phyloP scores from a whole-genome alignment of 208 protist species.

The Crithidia expoeki region DNA sequence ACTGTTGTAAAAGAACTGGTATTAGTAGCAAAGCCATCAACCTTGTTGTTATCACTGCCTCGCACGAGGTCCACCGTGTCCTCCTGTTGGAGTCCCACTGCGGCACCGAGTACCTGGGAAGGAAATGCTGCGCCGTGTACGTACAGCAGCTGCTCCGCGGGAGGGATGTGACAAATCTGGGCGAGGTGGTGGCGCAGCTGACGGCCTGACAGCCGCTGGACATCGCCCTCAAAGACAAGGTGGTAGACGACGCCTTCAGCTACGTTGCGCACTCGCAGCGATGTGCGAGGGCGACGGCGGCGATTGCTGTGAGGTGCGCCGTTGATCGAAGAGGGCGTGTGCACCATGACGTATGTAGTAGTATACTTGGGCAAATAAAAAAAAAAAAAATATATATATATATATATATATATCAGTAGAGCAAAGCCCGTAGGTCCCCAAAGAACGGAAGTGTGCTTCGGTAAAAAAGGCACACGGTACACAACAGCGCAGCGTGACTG shows the following conservation, averaged over 20 bases:
- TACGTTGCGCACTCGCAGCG: constrained; percentile 54
- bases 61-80: constrained; percentile 21
- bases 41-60: background rate
- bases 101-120: constrained; percentile 15
- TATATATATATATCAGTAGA: background rate
- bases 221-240: constrained; percentile 66
- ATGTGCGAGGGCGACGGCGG: constrained; percentile 17
- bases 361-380: background rate
- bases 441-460: too few relatives aligned
- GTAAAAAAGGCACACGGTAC: too few relatives aligned
- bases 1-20: background rate
- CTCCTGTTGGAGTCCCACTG: constrained; percentile 17
- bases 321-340: background rate
- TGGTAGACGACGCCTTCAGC: constrained; percentile 54
- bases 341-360: background rate
- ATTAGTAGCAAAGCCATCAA: background rate
- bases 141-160: constrained; percentile 38
- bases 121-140: constrained; percentile 12
- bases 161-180: constrained; percentile 45
- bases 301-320: constrained; percentile 2
- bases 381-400: background rate
- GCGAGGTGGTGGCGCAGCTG: constrained; percentile 56
- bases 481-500: too few relatives aligned
- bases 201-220: constrained; percentile 42
- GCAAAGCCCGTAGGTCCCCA: too few relatives aligned